Conservation (phyloP, 441 rosid genomes). For the Bocquillonia castaneifolia region DNA sequence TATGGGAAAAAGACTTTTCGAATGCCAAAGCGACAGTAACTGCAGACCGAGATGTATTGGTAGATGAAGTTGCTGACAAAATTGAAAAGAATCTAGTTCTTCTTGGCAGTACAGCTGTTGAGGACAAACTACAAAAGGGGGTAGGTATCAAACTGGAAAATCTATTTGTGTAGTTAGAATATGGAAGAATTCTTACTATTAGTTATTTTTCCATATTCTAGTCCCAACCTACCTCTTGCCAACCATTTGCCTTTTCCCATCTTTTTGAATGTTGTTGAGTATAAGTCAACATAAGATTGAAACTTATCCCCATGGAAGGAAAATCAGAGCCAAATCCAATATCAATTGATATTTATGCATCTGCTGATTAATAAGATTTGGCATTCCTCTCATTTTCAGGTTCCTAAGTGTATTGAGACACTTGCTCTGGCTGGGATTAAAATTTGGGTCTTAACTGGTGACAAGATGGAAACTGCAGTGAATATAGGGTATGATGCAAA, state of each 20-base stretch:
- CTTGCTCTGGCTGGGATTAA: slow-evolving; percentile 75
- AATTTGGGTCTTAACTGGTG: slow-evolving; percentile 95
- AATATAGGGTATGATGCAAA: slow-evolving; percentile 72
- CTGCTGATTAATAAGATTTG: slow-evolving; percentile 10
- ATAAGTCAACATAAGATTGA: background rate
- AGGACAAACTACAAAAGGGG: slow-evolving; percentile 88
- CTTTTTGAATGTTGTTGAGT: slow-evolving; percentile 1
- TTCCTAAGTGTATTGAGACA: slow-evolving; percentile 77
- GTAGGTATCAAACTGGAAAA: slow-evolving; percentile 36
- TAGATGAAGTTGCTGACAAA: slow-evolving; percentile 57
- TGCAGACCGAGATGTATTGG: slow-evolving; percentile 51
- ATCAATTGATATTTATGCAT: slow-evolving; percentile 12
- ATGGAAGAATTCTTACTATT: background rate
- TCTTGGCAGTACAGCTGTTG: slow-evolving; percentile 95
- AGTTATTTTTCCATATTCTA: background rate
- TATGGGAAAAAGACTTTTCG: slow-evolving; percentile 52
- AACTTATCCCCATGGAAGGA: background rate
- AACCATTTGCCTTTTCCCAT: background rate
- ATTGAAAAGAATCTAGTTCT: slow-evolving; percentile 70
- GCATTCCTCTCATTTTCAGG: slow-evolving; percentile 37
- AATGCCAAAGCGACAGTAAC: slow-evolving; percentile 57
- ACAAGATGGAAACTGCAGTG: slow-evolving; percentile 90
- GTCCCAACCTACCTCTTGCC: background rate
- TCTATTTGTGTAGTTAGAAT: background rate
- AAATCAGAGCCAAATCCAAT: background rate